A percentile compares a stretch with the other conserved stretches of the same genome.
phyloP scores from a whole-genome alignment of 2,329 filamentous ascomycete species.

The Rachicladosporium sp. region DNA sequence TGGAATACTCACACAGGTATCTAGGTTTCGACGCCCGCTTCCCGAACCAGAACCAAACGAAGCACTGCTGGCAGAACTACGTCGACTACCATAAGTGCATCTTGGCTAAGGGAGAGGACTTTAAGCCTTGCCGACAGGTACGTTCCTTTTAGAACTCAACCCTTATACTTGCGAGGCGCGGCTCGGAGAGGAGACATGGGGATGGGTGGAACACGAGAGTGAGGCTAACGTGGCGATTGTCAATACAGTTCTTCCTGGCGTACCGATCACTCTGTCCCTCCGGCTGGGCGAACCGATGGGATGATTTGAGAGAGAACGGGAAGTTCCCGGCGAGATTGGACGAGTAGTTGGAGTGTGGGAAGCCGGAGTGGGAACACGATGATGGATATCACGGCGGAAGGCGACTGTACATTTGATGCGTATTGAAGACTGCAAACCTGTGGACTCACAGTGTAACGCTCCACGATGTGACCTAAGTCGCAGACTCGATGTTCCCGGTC shows the following conservation, averaged over 20 bases:
- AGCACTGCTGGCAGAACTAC: constrained; percentile 99
- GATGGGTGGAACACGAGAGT: not conserved
- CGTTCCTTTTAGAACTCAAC: constrained; percentile 7
- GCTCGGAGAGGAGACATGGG: not conserved
- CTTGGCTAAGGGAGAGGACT: constrained; percentile 95
- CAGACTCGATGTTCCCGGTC: too few relatives aligned
- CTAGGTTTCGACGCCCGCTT: constrained; percentile 97
- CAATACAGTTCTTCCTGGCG: constrained; percentile 73
- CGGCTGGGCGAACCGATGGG: constrained; percentile 88
- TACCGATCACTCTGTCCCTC: constrained; percentile 97
- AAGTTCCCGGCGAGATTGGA: constrained; percentile 43
- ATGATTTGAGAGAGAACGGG: constrained; percentile 69
- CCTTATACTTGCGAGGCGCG: not conserved
- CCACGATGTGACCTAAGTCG: too few relatives aligned
- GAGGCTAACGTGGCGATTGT: not conserved
- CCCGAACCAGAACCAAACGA: constrained; percentile 94
- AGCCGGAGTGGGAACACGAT: too few relatives aligned
- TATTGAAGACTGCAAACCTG: too few relatives aligned
- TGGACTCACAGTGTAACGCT: too few relatives aligned
- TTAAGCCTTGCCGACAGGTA: constrained; percentile 94
- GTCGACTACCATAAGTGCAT: constrained; percentile 99
- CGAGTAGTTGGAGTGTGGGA: constrained; percentile 20
- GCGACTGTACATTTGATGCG: too few relatives aligned
- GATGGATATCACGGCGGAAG: too few relatives aligned
- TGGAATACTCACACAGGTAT: not conserved